Base-by-base conservation (phyloP, 352 stramenopile species). In the Globisporangium abappressorium region DNA sequence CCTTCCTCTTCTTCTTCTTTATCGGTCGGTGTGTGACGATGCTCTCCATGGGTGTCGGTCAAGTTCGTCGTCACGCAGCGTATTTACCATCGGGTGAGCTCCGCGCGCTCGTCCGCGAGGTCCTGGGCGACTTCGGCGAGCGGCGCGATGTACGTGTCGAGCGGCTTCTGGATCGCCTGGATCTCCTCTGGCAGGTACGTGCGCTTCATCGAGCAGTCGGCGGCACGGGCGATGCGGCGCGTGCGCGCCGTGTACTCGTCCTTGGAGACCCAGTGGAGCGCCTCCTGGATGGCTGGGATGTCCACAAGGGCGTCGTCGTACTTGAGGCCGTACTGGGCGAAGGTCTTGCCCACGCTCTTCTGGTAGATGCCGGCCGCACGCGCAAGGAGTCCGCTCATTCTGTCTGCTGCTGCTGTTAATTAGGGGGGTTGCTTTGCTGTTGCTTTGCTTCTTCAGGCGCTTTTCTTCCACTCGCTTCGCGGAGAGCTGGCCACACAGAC, bases 231-330 rank as follows among this genome's bases (percentile, higher is more conserved):
- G 54, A 94, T 91, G 68, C 89, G 86, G 79, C 90, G 89, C 64
- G 82, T 92, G 71, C 89, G 85, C 43, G 75, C 74, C 26, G 82
- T 78, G 74, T 92, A 91, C 28, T 94, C 82, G 24, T 93, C 84
- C 70, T 86, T 85, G 36, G 71, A 79, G 70, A 96, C 72, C 87
- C 85, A 94, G 75, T 92, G 73, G 46, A 95, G 76, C 34, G 89
- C 87, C 73, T 85, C 80, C 81, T 95, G 84, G 64, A 94, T 78
- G 64, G 87, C 84, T 43, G 80, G 74, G 66, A 87, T 90, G 69
- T 96, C 89, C 57, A 96, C 89, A 62, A 96, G 80, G 22, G 75
- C 78, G 65, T 96, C 89, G 66, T 96, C 88, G 72, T 96, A 96
- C 82, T 93, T 93, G 74, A 96, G 70, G 62, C 88, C 88, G 76